phyloP scores from a whole-genome alignment of 768 basidiomycete genomes.

The Hebeloma cylindrosporum region DNA sequence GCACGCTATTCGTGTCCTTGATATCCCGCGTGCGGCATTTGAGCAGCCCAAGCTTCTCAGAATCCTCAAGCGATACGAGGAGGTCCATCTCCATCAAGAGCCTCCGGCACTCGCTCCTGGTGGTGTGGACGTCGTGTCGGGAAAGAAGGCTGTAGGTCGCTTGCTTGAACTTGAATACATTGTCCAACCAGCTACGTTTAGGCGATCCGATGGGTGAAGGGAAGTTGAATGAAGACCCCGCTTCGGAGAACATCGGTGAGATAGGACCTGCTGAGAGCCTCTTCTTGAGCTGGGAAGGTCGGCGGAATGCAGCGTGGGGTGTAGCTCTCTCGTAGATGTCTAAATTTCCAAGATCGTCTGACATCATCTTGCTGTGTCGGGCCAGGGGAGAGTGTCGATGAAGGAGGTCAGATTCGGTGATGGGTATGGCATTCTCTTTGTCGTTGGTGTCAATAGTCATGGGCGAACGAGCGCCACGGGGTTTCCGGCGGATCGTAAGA shows the following conservation, averaged over 20 bases:
- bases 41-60: slow-evolving; percentile 63
- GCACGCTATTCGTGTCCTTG: slow-evolving; percentile 52
- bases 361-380: slow-evolving; percentile 15
- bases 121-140: slow-evolving; percentile 55
- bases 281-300: slow-evolving; percentile 40
- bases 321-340: slow-evolving; percentile 9
- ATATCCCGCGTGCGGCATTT: slow-evolving; percentile 77
- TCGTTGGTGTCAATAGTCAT: slow-evolving; percentile 30
- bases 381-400: slow-evolving; percentile 21
- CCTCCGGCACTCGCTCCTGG: slow-evolving; percentile 71
- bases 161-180: slow-evolving; percentile 85
- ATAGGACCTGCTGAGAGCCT: slow-evolving; percentile 19
- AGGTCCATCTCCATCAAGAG: slow-evolving; percentile 74
- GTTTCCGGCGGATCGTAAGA: slow-evolving; percentile 44
- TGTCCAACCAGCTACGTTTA: slow-evolving; percentile 81
- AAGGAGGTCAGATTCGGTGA: slow-evolving; percentile 23
- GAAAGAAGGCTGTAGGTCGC: slow-evolving; percentile 59
- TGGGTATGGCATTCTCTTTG: slow-evolving; percentile 55
- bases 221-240: slow-evolving; percentile 37
- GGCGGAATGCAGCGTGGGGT: neutral
- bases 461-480: slow-evolving; percentile 22
- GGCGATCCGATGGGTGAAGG: slow-evolving; percentile 42
- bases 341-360: slow-evolving; percentile 5
- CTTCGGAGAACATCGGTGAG: slow-evolving; percentile 49
- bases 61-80: slow-evolving; percentile 61